Conservation (phyloP, 148 eudicot genomes). For the Cornus florida region DNA sequence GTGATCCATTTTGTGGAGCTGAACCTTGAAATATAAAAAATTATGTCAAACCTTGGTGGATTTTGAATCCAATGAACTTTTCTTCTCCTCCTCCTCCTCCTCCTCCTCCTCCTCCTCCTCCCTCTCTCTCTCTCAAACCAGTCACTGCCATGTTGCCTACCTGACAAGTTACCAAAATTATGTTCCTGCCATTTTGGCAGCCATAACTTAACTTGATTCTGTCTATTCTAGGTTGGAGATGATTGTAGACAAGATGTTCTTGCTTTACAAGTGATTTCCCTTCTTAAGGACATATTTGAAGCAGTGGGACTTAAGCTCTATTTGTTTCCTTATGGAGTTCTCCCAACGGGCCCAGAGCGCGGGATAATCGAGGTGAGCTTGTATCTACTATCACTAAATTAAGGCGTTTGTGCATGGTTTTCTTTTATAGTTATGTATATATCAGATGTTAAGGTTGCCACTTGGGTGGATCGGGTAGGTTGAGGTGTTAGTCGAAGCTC, state of each 20-base stretch:
- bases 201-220: constrained; percentile 10
- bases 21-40: background rate
- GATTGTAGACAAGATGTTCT: constrained; percentile 99
- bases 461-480: too few relatives aligned
- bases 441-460: too few relatives aligned
- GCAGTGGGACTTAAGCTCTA: constrained; percentile 86
- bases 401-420: background rate
- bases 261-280: constrained; percentile 96
- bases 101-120: background rate
- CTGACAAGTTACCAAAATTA: background rate
- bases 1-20: background rate
- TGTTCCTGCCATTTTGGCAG: too few relatives aligned
- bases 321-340: constrained; percentile 96
- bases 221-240: constrained; percentile 83
- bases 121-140: too few relatives aligned
- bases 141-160: too few relatives aligned
- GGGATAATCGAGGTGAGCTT: constrained; percentile 90
- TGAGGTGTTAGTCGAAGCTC: too few relatives aligned
- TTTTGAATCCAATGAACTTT: background rate
- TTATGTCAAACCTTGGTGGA: background rate
- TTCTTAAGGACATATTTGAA: constrained; percentile 81
- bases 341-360: constrained; percentile 92
- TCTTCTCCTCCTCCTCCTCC: background rate
- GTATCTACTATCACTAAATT: background rate
- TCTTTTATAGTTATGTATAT: too few relatives aligned